Percentiles rank a stretch among this genome's conserved stretches.
phyloP scores from a whole-genome alignment of 2,329 filamentous ascomycete species.

The Hypoxylon sp. region DNA sequence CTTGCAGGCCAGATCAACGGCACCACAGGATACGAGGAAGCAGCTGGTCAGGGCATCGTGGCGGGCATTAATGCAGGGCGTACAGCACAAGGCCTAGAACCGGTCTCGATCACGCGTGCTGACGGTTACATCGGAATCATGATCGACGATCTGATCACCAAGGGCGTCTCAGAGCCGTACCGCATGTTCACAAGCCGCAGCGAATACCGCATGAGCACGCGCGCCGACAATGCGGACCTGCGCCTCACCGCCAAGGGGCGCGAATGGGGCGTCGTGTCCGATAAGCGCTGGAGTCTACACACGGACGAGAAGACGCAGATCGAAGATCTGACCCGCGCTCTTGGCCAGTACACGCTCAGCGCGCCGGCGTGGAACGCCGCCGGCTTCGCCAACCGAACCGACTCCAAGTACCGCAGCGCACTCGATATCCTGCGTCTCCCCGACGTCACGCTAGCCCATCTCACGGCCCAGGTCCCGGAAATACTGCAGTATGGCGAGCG shows the following conservation, averaged over 20 bases:
- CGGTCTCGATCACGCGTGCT: conserved; percentile 79
- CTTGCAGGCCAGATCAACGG: conserved; percentile 98
- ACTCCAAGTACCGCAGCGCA: conserved; percentile 76
- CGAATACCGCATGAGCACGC: conserved; percentile 93
- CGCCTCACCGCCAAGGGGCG: conserved; percentile 85
- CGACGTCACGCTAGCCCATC: conserved; percentile 68
- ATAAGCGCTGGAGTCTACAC: conserved; percentile 81
- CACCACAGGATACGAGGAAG: conserved; percentile 98
- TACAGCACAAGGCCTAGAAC: conserved; percentile 73
- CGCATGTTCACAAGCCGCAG: conserved; percentile 97
- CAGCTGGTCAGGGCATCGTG: conserved; percentile 90
- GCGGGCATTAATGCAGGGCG: conserved; percentile 95
- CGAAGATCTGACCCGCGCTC: conserved; percentile 70
- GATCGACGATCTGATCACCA: conserved; percentile 97
- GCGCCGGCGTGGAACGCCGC: conserved; percentile 75
- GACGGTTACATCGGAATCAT: conserved; percentile 99
- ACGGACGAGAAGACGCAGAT: conserved; percentile 75
- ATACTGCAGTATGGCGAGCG: conserved; percentile 67
- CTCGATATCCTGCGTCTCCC: conserved; percentile 83
- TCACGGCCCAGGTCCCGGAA: conserved; percentile 70
- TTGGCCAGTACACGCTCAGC: conserved; percentile 70
- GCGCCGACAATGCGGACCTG: conserved; percentile 93
- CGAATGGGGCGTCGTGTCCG: conserved; percentile 81
- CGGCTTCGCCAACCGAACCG: conserved; percentile 77
- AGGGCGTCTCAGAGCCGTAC: conserved; percentile 96